phyloP scores from a whole-genome alignment of 2,329 filamentous ascomycete species.

The Trichoderma sp. region DNA sequence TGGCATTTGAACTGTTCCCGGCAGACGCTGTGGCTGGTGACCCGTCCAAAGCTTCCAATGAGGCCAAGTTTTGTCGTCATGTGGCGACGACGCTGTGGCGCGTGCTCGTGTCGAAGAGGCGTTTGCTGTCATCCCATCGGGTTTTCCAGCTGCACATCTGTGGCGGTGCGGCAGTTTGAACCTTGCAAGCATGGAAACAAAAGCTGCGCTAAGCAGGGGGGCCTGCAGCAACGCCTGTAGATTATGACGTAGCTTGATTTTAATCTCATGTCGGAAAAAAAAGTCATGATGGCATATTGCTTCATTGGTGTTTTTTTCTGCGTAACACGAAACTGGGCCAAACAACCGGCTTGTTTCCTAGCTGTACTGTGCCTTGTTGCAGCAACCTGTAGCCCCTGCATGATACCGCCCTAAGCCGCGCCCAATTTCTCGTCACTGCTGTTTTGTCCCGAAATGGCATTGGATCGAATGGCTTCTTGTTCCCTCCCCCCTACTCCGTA shows the following conservation, averaged over 20 bases:
- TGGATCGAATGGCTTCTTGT: neutral
- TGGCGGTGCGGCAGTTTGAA: constrained; percentile 1
- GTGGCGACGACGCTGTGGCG: constrained; percentile 5
- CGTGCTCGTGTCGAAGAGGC: neutral
- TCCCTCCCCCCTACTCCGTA: neutral
- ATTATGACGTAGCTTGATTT: neutral
- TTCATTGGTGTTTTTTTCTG: neutral
- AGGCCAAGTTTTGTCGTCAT: constrained; percentile 1
- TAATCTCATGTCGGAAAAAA: neutral
- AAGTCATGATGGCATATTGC: neutral
- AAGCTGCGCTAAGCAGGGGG: constrained; percentile 9
- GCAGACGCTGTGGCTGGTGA: constrained; percentile 10
- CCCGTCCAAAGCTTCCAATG: neutral
- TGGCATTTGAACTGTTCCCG: neutral
- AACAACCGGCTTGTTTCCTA: neutral
- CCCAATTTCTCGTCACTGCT: neutral
- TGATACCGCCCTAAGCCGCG: neutral
- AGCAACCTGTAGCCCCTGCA: neutral
- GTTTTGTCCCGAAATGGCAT: neutral
- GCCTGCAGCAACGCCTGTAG: neutral
- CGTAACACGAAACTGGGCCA: neutral
- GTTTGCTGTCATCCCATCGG: neutral
- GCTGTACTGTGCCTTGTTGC: neutral
- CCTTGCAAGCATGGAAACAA: neutral
- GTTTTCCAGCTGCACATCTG: neutral